Evolutionary conservation across 2,329 filamentous ascomycete genomes (phyloP).

Genomic region (Colletotrichum lupini): DNA sequence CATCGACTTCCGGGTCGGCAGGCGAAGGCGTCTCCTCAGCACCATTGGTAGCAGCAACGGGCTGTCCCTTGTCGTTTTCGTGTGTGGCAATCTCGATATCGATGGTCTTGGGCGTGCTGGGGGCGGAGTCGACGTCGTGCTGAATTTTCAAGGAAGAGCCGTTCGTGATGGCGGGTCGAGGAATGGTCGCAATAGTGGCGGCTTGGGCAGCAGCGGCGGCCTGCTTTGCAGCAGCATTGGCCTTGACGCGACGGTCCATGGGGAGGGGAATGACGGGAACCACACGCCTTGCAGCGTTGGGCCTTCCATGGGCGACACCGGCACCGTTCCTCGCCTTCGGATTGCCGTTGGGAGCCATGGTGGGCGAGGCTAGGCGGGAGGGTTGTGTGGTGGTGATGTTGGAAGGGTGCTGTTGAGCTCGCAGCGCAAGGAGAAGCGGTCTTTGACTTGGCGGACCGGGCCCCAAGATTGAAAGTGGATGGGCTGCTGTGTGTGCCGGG

Average conservation of each 20-base stretch:
- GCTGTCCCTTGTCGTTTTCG: conserved; percentile 1
- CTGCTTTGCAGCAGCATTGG: conserved; percentile 44
- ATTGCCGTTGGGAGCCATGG: conserved; percentile 34
- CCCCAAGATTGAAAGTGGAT: conserved; percentile 6
- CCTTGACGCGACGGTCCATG: conserved; percentile 45
- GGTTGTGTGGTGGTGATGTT: conserved; percentile 23
- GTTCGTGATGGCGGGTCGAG: conserved; percentile 33
- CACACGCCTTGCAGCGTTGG: conserved; percentile 42
- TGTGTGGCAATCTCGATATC: neutral
- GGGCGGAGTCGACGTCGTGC: conserved; percentile 29
- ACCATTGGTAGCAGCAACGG: neutral
- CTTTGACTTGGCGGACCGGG: conserved; percentile 9
- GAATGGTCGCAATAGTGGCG: conserved; percentile 16
- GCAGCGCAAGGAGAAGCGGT: conserved; percentile 14
- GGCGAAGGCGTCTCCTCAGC: neutral
- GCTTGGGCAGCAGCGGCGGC: conserved; percentile 45
- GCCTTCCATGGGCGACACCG: conserved; percentile 29
- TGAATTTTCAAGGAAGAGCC: conserved; percentile 37
- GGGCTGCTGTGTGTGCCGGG: neutral
- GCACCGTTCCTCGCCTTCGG: conserved; percentile 33
- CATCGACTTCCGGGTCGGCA: neutral
- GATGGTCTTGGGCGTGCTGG: conserved; percentile 30
- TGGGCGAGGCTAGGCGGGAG: conserved; percentile 22
- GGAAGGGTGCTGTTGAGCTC: conserved; percentile 19
- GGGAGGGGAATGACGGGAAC: conserved; percentile 53